Percentiles rank a stretch among this genome's conserved stretches.
phyloP scores from a whole-genome alignment of 208 protist genomes.

The Trypanosoma boissoni region DNA sequence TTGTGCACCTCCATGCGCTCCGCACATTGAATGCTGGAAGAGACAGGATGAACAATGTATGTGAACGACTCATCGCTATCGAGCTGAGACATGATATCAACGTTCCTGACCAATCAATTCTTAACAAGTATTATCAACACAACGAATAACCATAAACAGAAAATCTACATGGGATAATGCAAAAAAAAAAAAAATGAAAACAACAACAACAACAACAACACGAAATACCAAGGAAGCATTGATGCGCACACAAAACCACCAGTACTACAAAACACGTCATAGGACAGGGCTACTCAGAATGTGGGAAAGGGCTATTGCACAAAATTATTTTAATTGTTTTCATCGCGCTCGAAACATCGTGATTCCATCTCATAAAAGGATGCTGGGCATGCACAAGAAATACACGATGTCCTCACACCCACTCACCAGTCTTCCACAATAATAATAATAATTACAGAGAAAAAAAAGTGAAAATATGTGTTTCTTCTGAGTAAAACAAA shows the following conservation, averaged over 20 bases:
- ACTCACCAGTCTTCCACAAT: too few relatives aligned
- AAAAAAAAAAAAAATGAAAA: constrained; percentile 15
- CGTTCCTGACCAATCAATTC: not conserved
- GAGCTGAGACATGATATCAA: not conserved
- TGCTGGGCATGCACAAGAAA: too few relatives aligned
- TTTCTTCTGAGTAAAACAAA: too few relatives aligned
- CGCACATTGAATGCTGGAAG: constrained; percentile 8
- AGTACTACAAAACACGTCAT: not conserved
- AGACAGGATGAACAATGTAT: constrained; percentile 16
- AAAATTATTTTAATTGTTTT: too few relatives aligned
- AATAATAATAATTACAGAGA: too few relatives aligned
- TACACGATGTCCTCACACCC: too few relatives aligned
- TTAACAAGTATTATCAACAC: not conserved
- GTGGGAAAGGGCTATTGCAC: too few relatives aligned
- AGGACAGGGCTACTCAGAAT: not conserved
- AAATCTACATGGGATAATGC: constrained; percentile 12
- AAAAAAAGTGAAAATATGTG: too few relatives aligned
- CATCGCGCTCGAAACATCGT: too few relatives aligned
- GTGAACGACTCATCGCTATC: constrained; percentile 12
- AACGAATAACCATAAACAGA: not conserved
- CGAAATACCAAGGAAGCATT: not conserved
- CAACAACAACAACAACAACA: not conserved
- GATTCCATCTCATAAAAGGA: too few relatives aligned
- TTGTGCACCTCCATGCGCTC: constrained; percentile 1
- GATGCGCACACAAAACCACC: too few relatives aligned